Conservation (phyloP, 192 early-diverging fungal species). For the Coemansia sp. region DNA sequence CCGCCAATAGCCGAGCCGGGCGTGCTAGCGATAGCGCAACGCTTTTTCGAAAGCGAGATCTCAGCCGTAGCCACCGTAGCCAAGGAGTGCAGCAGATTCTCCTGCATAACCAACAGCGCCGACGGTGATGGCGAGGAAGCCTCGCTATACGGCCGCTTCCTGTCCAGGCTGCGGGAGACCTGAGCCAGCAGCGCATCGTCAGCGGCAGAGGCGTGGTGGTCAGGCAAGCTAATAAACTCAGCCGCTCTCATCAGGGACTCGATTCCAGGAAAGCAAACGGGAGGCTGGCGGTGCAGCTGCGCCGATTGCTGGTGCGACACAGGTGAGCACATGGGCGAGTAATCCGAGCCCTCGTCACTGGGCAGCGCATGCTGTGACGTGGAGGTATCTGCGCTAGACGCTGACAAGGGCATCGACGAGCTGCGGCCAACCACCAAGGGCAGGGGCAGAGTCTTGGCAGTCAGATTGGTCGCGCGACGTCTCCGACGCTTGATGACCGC, state of each 20-base stretch:
- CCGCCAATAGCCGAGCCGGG: slow-evolving; percentile 2
- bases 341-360: slow-evolving; percentile 6
- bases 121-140: background rate
- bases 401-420: slow-evolving; percentile 36
- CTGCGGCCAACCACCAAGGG: slow-evolving; percentile 18
- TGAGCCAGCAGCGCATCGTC: slow-evolving; percentile 10
- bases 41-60: slow-evolving; percentile 28
- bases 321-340: background rate
- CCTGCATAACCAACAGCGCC: slow-evolving; percentile 1
- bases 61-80: slow-evolving; percentile 45
- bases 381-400: slow-evolving; percentile 6
- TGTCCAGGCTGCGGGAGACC: slow-evolving; percentile 4
- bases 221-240: slow-evolving; percentile 26
- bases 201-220: background rate
- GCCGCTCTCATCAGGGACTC: slow-evolving; percentile 44
- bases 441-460: slow-evolving; percentile 1
- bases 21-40: slow-evolving; percentile 5
- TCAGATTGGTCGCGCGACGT: background rate
- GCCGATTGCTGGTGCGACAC: background rate
- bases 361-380: slow-evolving; percentile 7
- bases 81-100: slow-evolving; percentile 37
- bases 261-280: slow-evolving; percentile 8
- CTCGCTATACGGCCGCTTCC: slow-evolving; percentile 24
- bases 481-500: slow-evolving; percentile 62
- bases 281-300: background rate